These are phyloP conservation scores for Aaosphaeria pasadenensis DNA, from an alignment of 2,329 filamentous ascomycete species.

Conservation along the genomic window DNA sequence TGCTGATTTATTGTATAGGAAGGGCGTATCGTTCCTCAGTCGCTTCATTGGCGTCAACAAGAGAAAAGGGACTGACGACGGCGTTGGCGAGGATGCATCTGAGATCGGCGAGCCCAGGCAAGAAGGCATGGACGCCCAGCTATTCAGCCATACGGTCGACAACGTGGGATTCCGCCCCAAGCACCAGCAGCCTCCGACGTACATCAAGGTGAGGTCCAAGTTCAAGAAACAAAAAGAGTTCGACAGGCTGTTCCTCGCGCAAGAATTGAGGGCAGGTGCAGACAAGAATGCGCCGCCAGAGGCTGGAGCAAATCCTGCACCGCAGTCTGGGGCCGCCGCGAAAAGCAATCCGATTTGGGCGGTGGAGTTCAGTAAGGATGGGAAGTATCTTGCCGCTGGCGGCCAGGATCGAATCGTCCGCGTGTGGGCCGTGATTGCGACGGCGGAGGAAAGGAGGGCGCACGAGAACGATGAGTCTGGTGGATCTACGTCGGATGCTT, in stretches of 20 bases:
- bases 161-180: conserved; percentile 75
- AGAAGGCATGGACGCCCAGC: conserved; percentile 78
- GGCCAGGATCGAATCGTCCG: conserved; percentile 84
- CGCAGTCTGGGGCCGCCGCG: conserved; percentile 31
- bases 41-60: conserved; percentile 71
- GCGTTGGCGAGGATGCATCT: conserved; percentile 61
- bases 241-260: conserved; percentile 83
- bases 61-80: conserved; percentile 61
- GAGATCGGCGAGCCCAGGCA: conserved; percentile 66
- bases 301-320: conserved; percentile 22
- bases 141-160: conserved; percentile 74
- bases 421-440: conserved; percentile 85
- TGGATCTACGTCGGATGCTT: conserved; percentile 44
- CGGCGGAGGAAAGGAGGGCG: conserved; percentile 70
- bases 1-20: conserved; percentile 51
- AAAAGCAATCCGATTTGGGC: conserved; percentile 77
- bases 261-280: conserved; percentile 70
- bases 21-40: conserved; percentile 86
- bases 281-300: conserved; percentile 25
- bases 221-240: conserved; percentile 82
- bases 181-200: conserved; percentile 84
- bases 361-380: conserved; percentile 88
- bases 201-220: conserved; percentile 79
- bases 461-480: conserved; percentile 70
- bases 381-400: conserved; percentile 85